phyloP scores from a whole-genome alignment of 805 yeast genomes.

The Candida boleticola region DNA sequence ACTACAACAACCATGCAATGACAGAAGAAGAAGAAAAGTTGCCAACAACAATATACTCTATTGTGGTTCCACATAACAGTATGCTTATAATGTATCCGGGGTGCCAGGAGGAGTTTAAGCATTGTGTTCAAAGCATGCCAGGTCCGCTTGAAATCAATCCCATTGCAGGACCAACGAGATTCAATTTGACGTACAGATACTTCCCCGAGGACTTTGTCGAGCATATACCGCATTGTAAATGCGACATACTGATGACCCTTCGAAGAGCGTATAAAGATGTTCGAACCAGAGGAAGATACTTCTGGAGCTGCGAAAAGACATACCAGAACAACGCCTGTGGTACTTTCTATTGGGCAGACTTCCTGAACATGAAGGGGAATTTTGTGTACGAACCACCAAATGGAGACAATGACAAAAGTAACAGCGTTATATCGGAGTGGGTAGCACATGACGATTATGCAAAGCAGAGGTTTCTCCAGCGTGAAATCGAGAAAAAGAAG shows the following conservation, averaged over 20 bases:
- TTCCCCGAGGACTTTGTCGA: slow-evolving; percentile 38
- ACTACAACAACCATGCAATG: slow-evolving; percentile 22
- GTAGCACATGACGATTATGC: slow-evolving; percentile 39
- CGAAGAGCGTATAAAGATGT: slow-evolving; percentile 53
- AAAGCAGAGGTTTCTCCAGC: slow-evolving; percentile 6
- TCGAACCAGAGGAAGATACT: slow-evolving; percentile 51
- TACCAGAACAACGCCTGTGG: slow-evolving; percentile 47
- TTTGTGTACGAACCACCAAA: slow-evolving; percentile 31
- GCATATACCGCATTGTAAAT: slow-evolving; percentile 45
- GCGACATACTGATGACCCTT: slow-evolving; percentile 50
- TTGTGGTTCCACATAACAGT: slow-evolving; percentile 70
- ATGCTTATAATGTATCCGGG: slow-evolving; percentile 74
- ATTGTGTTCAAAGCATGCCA: slow-evolving; percentile 50
- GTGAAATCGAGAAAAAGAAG: slow-evolving; percentile 2
- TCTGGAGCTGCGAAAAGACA: slow-evolving; percentile 61
- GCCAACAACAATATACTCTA: slow-evolving; percentile 38
- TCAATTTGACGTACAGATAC: slow-evolving; percentile 66
- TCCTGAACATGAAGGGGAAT: slow-evolving; percentile 27
- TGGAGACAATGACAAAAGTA: slow-evolving; percentile 23
- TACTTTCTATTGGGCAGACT: slow-evolving; percentile 51
- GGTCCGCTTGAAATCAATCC: slow-evolving; percentile 43
- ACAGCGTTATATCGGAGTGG: slow-evolving; percentile 40
- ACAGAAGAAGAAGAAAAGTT: slow-evolving; percentile 12
- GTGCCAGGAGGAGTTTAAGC: slow-evolving; percentile 74
- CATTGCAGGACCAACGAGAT: slow-evolving; percentile 48